These are phyloP conservation scores for Graphiopsis chlorocephala DNA, from an alignment of 2,329 filamentous ascomycete genomes.

Conservation along the genomic window DNA sequence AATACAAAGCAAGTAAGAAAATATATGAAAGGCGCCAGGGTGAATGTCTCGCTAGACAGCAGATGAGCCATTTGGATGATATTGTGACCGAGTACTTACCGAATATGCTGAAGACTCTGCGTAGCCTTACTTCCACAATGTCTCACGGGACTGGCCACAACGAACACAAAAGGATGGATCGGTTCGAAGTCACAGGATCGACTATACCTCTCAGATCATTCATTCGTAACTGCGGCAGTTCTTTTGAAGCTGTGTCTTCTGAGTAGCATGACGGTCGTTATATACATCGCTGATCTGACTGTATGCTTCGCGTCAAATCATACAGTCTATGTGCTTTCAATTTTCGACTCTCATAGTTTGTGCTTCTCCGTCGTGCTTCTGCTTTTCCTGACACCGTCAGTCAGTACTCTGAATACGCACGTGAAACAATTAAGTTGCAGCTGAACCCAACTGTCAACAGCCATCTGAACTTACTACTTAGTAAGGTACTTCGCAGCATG, in stretches of 20 bases:
- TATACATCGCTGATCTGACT: neutral
- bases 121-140: neutral
- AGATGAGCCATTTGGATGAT: no score
- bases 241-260: neutral
- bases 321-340: neutral
- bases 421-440: neutral
- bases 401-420: neutral
- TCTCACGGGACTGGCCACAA: neutral
- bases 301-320: neutral
- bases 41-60: neutral
- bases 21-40: neutral
- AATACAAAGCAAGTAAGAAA: no score
- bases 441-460: no score
- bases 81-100: no score
- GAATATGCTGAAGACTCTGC: no score
- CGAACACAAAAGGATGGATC: no score
- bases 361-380: neutral
- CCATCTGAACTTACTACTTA: slow-evolving; percentile 5
- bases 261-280: neutral
- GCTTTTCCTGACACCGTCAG: slow-evolving; percentile 14
- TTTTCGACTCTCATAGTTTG: slow-evolving; percentile 3
- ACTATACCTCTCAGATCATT: no score
- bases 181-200: no score
- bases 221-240: no score
- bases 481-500: slow-evolving; percentile 82